Percentiles rank a stretch among this genome's conserved stretches.
phyloP scores from a whole-genome alignment of 805 yeast genomes.

The Ogataea trehalophila region DNA sequence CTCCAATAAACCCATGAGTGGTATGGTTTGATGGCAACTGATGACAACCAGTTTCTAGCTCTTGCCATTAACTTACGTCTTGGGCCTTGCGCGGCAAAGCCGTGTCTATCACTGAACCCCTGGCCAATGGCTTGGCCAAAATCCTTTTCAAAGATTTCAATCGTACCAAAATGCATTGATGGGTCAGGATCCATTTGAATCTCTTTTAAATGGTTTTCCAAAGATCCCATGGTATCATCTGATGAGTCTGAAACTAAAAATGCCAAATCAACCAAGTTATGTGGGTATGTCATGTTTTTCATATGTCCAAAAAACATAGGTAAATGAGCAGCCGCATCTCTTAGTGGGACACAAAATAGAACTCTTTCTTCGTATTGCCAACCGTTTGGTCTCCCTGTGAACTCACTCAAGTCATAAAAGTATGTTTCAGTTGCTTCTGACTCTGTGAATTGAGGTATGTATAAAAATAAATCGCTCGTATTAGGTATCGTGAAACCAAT shows the following conservation, averaged over 20 bases:
- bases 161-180: constrained; percentile 68
- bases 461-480: constrained; percentile 5
- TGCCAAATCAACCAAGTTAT: constrained; percentile 53
- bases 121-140: constrained; percentile 94
- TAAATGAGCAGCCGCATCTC: constrained; percentile 57
- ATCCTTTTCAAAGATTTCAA: constrained; percentile 86
- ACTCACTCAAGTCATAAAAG: constrained; percentile 39
- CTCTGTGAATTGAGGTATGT: constrained; percentile 14
- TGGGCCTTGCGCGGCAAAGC: constrained; percentile 94
- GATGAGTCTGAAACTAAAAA: constrained; percentile 87
- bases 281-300: constrained; percentile 55
- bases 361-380: constrained; percentile 52
- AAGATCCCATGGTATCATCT: constrained; percentile 75
- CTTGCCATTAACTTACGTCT: constrained; percentile 93
- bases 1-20: constrained; percentile 98
- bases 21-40: constrained; percentile 83
- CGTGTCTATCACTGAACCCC: constrained; percentile 88
- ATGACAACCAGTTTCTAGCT: constrained; percentile 90
- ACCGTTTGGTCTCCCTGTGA: constrained; percentile 41
- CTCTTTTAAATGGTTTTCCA: constrained; percentile 50
- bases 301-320: constrained; percentile 59
- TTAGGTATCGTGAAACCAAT: not conserved
- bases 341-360: constrained; percentile 50
- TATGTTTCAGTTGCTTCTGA: constrained; percentile 12
- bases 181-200: constrained; percentile 64